Evolutionary conservation across 202 grass and related monocot species (phyloP).

Genomic region (Eragrostis tef): DNA sequence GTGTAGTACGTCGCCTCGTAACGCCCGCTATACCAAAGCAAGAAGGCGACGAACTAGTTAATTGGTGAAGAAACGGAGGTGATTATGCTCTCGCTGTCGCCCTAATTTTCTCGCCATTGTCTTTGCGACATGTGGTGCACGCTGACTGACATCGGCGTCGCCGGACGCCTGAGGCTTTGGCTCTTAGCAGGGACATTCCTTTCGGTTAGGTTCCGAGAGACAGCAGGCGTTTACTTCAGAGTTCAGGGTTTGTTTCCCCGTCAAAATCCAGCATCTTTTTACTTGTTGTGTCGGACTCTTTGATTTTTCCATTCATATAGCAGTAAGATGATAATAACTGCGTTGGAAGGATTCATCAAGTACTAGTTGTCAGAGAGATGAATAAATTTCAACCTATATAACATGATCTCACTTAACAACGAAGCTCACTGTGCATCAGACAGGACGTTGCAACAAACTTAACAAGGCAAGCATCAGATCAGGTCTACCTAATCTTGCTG

Average conservation of each 20-base stretch:
- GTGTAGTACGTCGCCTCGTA: conserved; percentile 6
- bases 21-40: neutral
- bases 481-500: conserved; percentile 28
- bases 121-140: conserved; percentile 2
- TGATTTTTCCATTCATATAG: neutral
- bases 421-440: neutral
- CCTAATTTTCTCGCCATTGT: neutral
- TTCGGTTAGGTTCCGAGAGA: neutral
- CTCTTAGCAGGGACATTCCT: neutral
- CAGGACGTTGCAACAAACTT: neutral
- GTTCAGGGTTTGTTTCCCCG: neutral
- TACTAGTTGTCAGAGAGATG: neutral
- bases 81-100: conserved; percentile 40
- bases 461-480: neutral
- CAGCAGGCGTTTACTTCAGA: conserved; percentile 3
- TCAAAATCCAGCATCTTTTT: neutral
- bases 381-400: neutral
- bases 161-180: conserved; percentile 9
- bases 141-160: conserved; percentile 10
- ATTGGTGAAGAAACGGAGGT: conserved; percentile 33
- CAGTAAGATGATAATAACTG: neutral
- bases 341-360: neutral
- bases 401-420: neutral
- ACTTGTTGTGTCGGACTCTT: neutral
- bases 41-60: neutral